Conservation (phyloP, 2,329 filamentous ascomycete genomes). For the Colletotrichum theobromicola region DNA sequence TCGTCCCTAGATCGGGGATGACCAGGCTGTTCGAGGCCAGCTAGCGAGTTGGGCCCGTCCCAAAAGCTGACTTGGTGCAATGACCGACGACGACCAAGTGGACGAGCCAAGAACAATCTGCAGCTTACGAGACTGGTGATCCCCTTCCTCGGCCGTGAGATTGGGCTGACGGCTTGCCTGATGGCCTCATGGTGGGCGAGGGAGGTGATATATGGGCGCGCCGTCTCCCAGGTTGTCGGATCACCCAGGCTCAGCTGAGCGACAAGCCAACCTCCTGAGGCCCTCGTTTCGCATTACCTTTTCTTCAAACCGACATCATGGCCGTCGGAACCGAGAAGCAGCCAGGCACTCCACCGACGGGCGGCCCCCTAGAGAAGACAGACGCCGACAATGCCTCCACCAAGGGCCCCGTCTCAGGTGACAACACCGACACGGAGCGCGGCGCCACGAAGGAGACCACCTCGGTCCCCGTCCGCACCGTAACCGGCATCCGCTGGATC, state of each 20-base stretch:
- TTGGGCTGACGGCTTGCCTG: neutral
- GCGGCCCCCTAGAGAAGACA: neutral
- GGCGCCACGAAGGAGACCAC: neutral
- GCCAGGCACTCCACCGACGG: neutral
- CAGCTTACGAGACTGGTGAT: neutral
- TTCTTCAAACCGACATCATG: neutral
- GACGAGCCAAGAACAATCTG: neutral
- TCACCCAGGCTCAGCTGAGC: neutral
- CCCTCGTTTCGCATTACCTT: rapidly evolving
- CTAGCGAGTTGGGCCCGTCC: neutral
- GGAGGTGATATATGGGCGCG: neutral
- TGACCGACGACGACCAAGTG: neutral
- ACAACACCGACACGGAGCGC: slow-evolving; percentile 6
- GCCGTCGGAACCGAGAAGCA: neutral
- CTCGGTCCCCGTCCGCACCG: neutral
- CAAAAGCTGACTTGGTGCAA: neutral
- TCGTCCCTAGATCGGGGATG: neutral
- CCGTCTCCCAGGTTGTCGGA: neutral
- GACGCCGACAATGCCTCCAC: neutral
- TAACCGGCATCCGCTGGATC: slow-evolving; percentile 19
- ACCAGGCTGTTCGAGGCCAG: rapidly evolving
- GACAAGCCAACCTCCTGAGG: neutral
- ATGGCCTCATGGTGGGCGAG: neutral
- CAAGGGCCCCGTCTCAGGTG: neutral
- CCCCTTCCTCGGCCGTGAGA: neutral